phyloP scores from a whole-genome alignment of 148 eudicot genomes.

The Gaultheria prostrata region DNA sequence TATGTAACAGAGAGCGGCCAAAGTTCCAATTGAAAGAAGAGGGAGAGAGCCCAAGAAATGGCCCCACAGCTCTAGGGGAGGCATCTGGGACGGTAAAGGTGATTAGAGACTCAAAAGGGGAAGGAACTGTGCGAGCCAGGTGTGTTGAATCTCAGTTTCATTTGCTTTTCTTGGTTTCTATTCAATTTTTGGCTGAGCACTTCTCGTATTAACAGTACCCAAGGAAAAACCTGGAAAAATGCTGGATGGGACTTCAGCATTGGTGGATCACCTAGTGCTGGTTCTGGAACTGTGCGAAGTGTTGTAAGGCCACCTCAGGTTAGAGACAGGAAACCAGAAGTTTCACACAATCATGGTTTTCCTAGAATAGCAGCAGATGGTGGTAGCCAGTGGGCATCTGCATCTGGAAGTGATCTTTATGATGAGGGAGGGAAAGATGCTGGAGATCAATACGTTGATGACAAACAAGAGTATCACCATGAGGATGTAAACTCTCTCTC shows the following conservation, averaged over 20 bases:
- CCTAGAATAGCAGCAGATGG: slow-evolving; percentile 50
- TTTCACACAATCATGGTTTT: slow-evolving; percentile 37
- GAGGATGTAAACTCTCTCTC: slow-evolving; percentile 43
- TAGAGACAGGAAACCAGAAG: slow-evolving; percentile 69
- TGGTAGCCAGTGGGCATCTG: slow-evolving; percentile 48
- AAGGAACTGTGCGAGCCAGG: slow-evolving; percentile 70
- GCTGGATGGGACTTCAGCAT: slow-evolving; percentile 17
- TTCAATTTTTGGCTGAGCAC: slow-evolving; percentile 29
- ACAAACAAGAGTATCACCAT: slow-evolving; percentile 34
- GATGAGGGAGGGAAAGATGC: slow-evolving; percentile 60
- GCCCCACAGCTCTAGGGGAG: slow-evolving; percentile 54
- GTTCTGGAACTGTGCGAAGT: slow-evolving; percentile 41
- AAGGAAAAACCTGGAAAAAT: slow-evolving; percentile 14
- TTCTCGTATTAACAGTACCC: slow-evolving; percentile 29
- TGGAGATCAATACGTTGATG: slow-evolving; percentile 44
- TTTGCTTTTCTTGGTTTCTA: slow-evolving; percentile 9
- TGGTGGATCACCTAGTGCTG: slow-evolving; percentile 7
- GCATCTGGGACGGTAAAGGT: slow-evolving; percentile 82
- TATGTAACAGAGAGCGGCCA: slow-evolving; percentile 71
- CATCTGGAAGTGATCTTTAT: slow-evolving; percentile 54
- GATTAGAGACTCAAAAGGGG: slow-evolving; percentile 51
- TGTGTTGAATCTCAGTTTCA: slow-evolving; percentile 32
- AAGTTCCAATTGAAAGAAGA: slow-evolving; percentile 75
- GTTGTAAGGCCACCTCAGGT: slow-evolving; percentile 76
- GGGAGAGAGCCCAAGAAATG: slow-evolving; percentile 51